phyloP scores from a whole-genome alignment of 148 eudicot species.

The Arbutus unedo region DNA sequence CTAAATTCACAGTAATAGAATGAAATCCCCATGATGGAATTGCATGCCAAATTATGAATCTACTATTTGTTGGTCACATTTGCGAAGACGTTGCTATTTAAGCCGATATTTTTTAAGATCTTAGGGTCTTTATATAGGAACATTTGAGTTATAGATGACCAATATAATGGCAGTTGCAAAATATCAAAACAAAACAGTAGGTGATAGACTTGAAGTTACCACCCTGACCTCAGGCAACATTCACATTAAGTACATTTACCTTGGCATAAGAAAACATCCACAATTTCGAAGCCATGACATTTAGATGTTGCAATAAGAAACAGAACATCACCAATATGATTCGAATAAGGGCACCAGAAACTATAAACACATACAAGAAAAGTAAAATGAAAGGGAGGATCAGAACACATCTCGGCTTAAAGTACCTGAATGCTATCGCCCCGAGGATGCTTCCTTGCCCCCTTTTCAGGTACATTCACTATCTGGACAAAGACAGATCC shows the following conservation, averaged over 20 bases:
- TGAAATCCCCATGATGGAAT: neutral
- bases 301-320: neutral
- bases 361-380: neutral
- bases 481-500: constrained; percentile 37
- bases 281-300: neutral
- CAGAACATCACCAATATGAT: neutral
- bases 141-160: neutral
- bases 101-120: neutral
- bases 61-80: neutral
- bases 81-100: neutral
- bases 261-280: neutral
- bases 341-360: neutral
- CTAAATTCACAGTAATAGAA: neutral
- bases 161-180: constrained; percentile 3
- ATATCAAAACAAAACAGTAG: neutral
- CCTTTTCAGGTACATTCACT: constrained; percentile 72
- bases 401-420: neutral
- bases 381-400: neutral
- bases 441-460: constrained; percentile 68
- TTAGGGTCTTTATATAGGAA: neutral
- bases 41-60: neutral
- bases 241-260: neutral
- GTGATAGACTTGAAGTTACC: neutral
- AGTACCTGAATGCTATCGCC: constrained; percentile 66
- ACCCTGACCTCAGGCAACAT: neutral